Conservation (phyloP, 805 yeast species). For the Wickerhamomyces sydowiorum region DNA sequence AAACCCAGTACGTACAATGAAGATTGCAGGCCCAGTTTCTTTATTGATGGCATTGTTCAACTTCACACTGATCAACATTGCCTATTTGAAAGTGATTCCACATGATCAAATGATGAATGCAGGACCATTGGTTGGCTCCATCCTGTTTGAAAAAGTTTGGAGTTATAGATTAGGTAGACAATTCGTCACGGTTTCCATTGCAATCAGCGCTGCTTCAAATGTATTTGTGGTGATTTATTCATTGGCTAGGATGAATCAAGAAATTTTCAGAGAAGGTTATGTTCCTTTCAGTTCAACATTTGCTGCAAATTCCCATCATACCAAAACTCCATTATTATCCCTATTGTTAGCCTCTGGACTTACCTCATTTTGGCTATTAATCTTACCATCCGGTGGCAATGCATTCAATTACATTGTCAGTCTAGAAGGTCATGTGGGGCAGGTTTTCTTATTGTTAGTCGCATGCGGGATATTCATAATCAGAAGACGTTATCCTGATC, state of each 20-base stretch:
- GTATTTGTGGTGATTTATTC: constrained; percentile 56
- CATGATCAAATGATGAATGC: constrained; percentile 46
- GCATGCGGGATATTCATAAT: constrained; percentile 54
- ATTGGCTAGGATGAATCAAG: constrained; percentile 58
- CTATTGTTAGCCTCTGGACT: constrained; percentile 29
- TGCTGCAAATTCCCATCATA: constrained; percentile 49
- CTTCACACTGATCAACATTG: constrained; percentile 46
- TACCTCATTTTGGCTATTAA: constrained; percentile 27
- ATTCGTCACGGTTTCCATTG: constrained; percentile 50
- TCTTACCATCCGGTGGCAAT: constrained; percentile 29
- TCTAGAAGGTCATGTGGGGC: constrained; percentile 42
- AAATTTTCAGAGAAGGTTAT: constrained; percentile 57
- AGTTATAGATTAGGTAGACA: constrained; percentile 49
- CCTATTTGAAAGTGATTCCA: constrained; percentile 50
- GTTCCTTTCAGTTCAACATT: constrained; percentile 45
- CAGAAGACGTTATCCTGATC: constrained; percentile 41
- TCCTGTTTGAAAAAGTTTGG: constrained; percentile 49
- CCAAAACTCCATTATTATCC: constrained; percentile 50
- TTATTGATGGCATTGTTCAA: constrained; percentile 41
- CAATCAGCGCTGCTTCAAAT: constrained; percentile 58
- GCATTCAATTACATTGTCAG: constrained; percentile 37
- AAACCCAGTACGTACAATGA: constrained; percentile 51
- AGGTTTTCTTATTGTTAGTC: constrained; percentile 42
- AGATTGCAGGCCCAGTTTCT: constrained; percentile 56
- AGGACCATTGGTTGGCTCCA: constrained; percentile 55